Evolutionary conservation across 2,329 filamentous ascomycete species (phyloP).

Genomic region (Clarireedia sp.): DNA sequence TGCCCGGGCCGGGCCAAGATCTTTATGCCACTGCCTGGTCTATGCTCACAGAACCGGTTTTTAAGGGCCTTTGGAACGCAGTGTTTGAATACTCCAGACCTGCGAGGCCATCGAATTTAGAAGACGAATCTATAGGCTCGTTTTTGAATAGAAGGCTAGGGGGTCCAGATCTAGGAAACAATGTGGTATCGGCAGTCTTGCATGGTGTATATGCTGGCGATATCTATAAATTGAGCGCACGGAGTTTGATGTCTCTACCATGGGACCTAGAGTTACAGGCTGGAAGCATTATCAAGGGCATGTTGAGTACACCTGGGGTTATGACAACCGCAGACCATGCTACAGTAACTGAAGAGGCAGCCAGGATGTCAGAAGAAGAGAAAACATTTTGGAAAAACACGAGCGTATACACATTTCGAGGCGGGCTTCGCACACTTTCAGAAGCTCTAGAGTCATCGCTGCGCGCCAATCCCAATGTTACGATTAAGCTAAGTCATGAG

Average conservation of each 20-base stretch:
- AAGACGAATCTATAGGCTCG: conserved; percentile 64
- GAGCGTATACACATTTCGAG: conserved; percentile 39
- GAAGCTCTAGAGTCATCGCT: conserved; percentile 46
- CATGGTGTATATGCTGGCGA: conserved; percentile 94
- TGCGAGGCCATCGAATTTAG: conserved; percentile 30
- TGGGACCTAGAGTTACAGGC: conserved; percentile 19
- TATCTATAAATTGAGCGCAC: conserved; percentile 69
- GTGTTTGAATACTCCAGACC: conserved; percentile 28
- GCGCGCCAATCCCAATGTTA: conserved; percentile 46
- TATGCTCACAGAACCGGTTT: conserved; percentile 46
- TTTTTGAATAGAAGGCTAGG: conserved; percentile 51
- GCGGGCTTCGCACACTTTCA: conserved; percentile 57
- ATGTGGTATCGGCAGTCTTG: conserved; percentile 64
- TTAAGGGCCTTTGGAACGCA: conserved; percentile 35
- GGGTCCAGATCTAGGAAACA: conserved; percentile 52
- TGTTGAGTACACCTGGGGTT: not conserved
- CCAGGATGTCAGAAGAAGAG: not conserved
- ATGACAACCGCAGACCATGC: not conserved
- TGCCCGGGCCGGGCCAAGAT: conserved; percentile 40
- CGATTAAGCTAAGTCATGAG: conserved; percentile 42
- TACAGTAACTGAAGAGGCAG: not conserved
- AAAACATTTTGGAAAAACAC: conserved; percentile 17
- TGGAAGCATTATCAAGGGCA: conserved; percentile 14
- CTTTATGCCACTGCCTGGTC: conserved; percentile 29
- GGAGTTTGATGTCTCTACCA: conserved; percentile 40